Base-by-base conservation (phyloP, 176 grass and related monocot species). In the Saccharum officinarum region DNA sequence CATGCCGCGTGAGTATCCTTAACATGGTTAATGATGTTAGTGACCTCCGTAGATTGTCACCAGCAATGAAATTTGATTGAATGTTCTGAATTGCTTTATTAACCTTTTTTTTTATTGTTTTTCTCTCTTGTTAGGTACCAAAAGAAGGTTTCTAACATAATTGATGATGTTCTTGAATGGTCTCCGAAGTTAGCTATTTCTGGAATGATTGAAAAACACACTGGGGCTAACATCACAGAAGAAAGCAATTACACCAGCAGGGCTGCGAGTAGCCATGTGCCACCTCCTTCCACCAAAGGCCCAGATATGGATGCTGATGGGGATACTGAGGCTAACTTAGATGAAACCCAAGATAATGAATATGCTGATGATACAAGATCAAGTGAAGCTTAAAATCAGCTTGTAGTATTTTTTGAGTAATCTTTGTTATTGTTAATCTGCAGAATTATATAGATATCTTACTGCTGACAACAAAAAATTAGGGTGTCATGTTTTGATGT, bases 91-190 rank as follows among this genome's bases (percentile, higher is more conserved):
- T 67, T 31, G 42, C 26, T 65, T 63, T 59, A 36, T n/a, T 80
- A 28, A 86, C 62, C 76, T 86, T 86, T 75, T 77, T 30, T 72
- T 30, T 72, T 3, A 3, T 3, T 36, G 3, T 36, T 4, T 67
- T 67, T 65, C 33, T 71, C 60, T 41, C 38, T 46, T 62, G 52
- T 47, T 83, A 98, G 97, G 90, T 98, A 98, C 83, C 97, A 98
- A 82, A 98, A 95, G 93, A 95, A 91, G 93, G 97, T 98, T 83
- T 98, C 94, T 68, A 98, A 98, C 77, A 98, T 98, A 91, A 98
- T 98, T 47, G 97, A 98, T 69, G 97, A 98, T 86, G 97, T 98
- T 78, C 93, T 98, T 67, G 97, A 98, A 77, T 98, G 97, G 97
- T 98, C 97, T 37, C 97, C 97, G 8, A 98, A 95, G 42, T 77